phyloP scores from a whole-genome alignment of 139 green algal species.

The Chlamydomonas sphaeroides region DNA sequence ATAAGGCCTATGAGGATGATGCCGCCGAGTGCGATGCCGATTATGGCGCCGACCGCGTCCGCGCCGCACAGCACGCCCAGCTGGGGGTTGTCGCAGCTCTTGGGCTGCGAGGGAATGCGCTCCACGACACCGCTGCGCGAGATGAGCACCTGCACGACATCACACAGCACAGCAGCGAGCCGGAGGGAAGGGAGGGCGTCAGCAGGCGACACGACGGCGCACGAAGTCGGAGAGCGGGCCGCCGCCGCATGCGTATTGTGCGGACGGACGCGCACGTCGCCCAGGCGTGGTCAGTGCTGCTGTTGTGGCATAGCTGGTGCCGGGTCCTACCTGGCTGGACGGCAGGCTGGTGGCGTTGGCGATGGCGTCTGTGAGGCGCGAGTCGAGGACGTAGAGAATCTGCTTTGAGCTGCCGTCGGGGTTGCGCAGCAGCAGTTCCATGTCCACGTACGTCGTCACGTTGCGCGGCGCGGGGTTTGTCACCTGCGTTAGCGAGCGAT shows the following conservation, averaged over 20 bases:
- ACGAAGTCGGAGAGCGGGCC: no score
- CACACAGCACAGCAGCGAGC: no score
- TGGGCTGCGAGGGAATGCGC: neutral
- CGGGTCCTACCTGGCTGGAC: no score
- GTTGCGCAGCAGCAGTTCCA: constrained; percentile 7
- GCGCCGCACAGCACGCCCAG: constrained; percentile 46
- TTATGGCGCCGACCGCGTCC: constrained; percentile 43
- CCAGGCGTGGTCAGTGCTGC: no score
- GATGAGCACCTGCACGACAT: constrained; percentile 3
- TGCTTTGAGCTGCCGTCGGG: neutral
- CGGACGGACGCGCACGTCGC: no score
- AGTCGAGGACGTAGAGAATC: neutral
- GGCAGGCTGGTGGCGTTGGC: neutral
- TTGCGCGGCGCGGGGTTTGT: constrained; percentile 20
- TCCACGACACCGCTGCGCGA: neutral
- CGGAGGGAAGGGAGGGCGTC: no score
- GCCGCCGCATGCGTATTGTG: no score
- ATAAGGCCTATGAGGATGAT: constrained; percentile 15
- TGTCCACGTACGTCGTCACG: neutral
- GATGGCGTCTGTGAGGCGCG: neutral
- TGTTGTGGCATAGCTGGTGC: no score
- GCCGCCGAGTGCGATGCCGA: constrained; percentile 42
- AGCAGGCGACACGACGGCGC: no score
- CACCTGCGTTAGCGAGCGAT: no score
- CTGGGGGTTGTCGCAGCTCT: constrained; percentile 2